Evolutionary conservation across 805 yeast species (phyloP).

Genomic region (Candida rishiriensis): DNA sequence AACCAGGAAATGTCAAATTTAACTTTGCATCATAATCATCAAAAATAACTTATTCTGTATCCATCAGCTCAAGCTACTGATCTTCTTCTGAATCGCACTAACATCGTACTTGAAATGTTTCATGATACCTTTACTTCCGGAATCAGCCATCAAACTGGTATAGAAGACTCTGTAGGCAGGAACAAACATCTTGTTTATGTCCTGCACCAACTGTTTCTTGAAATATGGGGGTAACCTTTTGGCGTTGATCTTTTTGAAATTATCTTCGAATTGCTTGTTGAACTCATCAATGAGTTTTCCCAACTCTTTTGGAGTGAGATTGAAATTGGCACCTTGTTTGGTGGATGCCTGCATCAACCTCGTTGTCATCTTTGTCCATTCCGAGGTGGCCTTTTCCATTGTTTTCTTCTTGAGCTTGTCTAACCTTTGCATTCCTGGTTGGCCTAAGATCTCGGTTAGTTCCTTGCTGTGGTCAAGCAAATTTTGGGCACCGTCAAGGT

Average conservation of each 20-base stretch:
- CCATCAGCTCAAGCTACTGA: conserved; percentile 27
- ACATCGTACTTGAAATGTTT: conserved; percentile 68
- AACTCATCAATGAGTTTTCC: conserved; percentile 57
- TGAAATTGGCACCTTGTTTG: conserved; percentile 45
- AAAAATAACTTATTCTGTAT: background rate
- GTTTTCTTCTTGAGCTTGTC: conserved; percentile 70
- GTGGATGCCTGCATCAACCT: conserved; percentile 77
- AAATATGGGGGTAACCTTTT: conserved; percentile 36
- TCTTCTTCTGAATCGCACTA: conserved; percentile 29
- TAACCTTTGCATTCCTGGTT: conserved; percentile 56
- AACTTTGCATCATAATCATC: no score
- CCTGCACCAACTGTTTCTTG: conserved; percentile 59
- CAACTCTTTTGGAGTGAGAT: conserved; percentile 71
- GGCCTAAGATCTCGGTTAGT: conserved; percentile 50
- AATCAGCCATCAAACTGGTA: conserved; percentile 67
- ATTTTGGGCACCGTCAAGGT: conserved; percentile 70
- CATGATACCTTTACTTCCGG: conserved; percentile 62
- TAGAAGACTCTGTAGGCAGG: conserved; percentile 85
- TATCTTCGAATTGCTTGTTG: conserved; percentile 77
- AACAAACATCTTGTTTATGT: conserved; percentile 63
- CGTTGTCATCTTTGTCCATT: conserved; percentile 79
- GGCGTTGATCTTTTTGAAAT: conserved; percentile 59
- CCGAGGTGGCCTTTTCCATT: conserved; percentile 62
- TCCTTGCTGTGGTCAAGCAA: conserved; percentile 49
- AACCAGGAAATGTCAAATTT: no score